Conservation (phyloP, 2,329 filamentous ascomycete species). For the Emergomyces pasteurianus region DNA sequence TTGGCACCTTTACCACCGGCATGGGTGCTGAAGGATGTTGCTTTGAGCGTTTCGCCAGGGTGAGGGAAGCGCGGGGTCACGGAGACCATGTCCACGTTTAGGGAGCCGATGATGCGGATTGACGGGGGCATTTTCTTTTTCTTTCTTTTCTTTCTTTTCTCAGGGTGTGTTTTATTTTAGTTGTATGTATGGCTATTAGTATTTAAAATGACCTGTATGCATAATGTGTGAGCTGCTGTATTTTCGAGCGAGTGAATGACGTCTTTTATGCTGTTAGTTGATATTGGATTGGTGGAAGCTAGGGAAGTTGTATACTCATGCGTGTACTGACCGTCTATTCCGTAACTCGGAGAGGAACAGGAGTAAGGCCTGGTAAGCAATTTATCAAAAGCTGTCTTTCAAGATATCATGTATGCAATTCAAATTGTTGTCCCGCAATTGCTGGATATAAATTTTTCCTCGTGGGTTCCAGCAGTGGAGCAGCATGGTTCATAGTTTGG, state of each 20-base stretch:
- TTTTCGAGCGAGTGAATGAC: not conserved
- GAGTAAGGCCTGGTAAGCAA: too few species aligned
- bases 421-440: too few species aligned
- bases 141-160: not conserved
- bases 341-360: not conserved
- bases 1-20: conserved; percentile 93
- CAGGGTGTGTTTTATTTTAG: not conserved
- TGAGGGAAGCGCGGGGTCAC: conserved; percentile 72
- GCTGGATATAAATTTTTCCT: too few species aligned
- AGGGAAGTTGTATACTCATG: too few species aligned
- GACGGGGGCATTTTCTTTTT: conserved; percentile 27
- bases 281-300: too few species aligned
- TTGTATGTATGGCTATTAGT: not conserved
- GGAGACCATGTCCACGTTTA: conserved; percentile 90
- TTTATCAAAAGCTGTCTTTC: too few species aligned
- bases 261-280: not conserved
- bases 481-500: too few species aligned
- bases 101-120: conserved; percentile 79
- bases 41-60: conserved; percentile 78
- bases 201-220: too few species aligned
- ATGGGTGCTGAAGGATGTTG: conserved; percentile 63
- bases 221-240: not conserved
- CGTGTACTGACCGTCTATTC: not conserved
- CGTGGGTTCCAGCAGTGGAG: too few species aligned
- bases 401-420: too few species aligned